phyloP scores from a whole-genome alignment of 1,284 basidiomycete species.

The Chalciporus sp. region DNA sequence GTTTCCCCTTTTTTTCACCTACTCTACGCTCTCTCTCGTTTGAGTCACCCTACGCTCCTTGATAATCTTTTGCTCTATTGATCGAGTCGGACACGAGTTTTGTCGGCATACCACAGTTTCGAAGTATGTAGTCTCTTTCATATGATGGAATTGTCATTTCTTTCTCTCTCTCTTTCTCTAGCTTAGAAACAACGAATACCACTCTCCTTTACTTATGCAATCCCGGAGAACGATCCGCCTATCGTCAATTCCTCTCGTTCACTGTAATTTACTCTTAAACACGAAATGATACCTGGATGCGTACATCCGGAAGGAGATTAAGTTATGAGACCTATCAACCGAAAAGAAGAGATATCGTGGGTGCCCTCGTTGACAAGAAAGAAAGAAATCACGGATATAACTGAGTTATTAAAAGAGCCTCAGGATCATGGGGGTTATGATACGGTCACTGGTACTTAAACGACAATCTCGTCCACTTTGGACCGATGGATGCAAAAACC shows the following conservation, averaged over 20 bases:
- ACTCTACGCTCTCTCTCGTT: constrained; percentile 19
- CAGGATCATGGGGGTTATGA: background rate
- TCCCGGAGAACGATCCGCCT: constrained; percentile 23
- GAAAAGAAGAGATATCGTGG: background rate
- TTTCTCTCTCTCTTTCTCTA: constrained; percentile 5
- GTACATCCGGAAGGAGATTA: constrained; percentile 1
- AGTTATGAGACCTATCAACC: background rate
- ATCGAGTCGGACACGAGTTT: constrained; percentile 20
- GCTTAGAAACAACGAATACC: background rate
- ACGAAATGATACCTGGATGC: constrained; percentile 22
- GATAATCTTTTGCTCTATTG: constrained; percentile 29
- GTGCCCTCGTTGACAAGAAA: background rate
- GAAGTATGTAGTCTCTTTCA: constrained; percentile 2
- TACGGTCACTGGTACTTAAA: constrained; percentile 10
- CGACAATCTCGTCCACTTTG: constrained; percentile 85
- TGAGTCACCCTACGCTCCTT: constrained; percentile 34
- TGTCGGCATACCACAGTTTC: constrained; percentile 14
- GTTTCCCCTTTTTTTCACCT: background rate
- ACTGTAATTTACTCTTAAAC: constrained; percentile 12
- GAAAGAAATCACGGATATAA: background rate
- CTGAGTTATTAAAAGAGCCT: background rate
- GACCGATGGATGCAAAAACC: constrained; percentile 90
- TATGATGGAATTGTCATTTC: background rate
- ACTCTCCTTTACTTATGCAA: constrained; percentile 22
- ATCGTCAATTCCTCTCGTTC: constrained; percentile 26